Base-by-base conservation (phyloP, 225 moss, liverwort and hornwort genomes). In the Polytrichum commune region DNA sequence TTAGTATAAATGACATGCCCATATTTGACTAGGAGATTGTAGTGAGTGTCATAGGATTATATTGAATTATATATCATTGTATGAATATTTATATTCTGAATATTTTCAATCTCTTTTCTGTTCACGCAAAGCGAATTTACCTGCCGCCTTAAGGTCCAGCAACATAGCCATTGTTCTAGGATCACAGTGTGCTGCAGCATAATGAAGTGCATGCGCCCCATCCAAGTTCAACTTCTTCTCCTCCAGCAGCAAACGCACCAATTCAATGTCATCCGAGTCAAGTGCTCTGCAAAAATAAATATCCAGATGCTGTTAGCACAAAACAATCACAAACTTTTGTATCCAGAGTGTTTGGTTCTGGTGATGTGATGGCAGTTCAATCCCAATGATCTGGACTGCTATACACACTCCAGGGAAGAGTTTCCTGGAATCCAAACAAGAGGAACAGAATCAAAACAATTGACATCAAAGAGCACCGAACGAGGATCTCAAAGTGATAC, bases 251-350 rank as follows among this genome's bases (percentile, higher is more conserved):
- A 96, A 35, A 55, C 70, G 84, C 53, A 96, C 95, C 58, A 96
- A 80, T 76, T 96, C 95, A 65, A 96, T 81, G 68, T 96, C 95
- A 76, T 96, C 95, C 25, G 91, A 93, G 64, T 96, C 95, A 27
- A 96, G 75, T 24, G 95, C 95, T 78, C 85, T 86, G 82, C 82
- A 83, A 64, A 85, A 73, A 74, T 78, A 71, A 33, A 30, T 18
- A 65, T 24, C 18, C 27, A 5, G 8, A 70, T 2, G 29, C 53
- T 29, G 63, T 75, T 69, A 78, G 26, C 29, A 76, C 32, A 24
- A 78, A 57, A n/a, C 30, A 61, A 56, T 61, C 56, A 3, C 27
- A 72, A 64, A 55, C 63, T 18, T 27, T 28, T 24, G 63, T 27
- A 18, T 54, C 61, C 54, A 55, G 29, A 55, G 70, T 73, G 55